Conservation (phyloP, 2,329 filamentous ascomycete species). For the Exophiala xenobiotica region DNA sequence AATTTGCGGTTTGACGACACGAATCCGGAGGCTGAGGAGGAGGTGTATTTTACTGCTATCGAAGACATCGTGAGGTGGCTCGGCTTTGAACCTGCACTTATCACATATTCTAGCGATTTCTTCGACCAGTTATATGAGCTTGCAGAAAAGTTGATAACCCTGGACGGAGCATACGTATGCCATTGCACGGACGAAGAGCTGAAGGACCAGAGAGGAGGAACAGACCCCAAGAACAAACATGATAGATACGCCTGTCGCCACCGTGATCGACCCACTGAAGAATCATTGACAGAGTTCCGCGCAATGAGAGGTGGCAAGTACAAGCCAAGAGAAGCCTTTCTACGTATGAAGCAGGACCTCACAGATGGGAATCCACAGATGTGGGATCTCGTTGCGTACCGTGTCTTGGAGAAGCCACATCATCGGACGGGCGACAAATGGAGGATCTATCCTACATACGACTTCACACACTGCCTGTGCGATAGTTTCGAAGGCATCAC, state of each 20-base stretch:
- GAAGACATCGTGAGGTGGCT: slow-evolving; percentile 85
- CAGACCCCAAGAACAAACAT: slow-evolving; percentile 59
- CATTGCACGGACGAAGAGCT: slow-evolving; percentile 76
- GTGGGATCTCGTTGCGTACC: slow-evolving; percentile 94
- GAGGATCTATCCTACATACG: slow-evolving; percentile 94
- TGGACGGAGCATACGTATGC: slow-evolving; percentile 75
- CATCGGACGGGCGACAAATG: slow-evolving; percentile 78
- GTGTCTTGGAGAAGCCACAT: slow-evolving; percentile 72
- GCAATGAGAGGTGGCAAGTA: slow-evolving; percentile 93
- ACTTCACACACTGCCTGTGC: slow-evolving; percentile 86
- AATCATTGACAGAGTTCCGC: slow-evolving; percentile 78
- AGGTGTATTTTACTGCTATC: slow-evolving; percentile 86
- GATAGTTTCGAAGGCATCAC: slow-evolving; percentile 92
- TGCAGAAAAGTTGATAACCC: slow-evolving; percentile 76
- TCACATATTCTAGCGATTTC: slow-evolving; percentile 89
- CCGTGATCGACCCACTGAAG: slow-evolving; percentile 69
- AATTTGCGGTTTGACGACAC: slow-evolving; percentile 88
- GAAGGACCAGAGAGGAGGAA: slow-evolving; percentile 81
- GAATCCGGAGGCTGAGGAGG: slow-evolving; percentile 90
- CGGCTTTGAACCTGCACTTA: slow-evolving; percentile 72
- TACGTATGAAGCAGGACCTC: slow-evolving; percentile 91
- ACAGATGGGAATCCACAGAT: slow-evolving; percentile 84
- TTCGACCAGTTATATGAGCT: slow-evolving; percentile 85
- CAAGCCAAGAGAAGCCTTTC: slow-evolving; percentile 74
- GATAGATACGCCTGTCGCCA: slow-evolving; percentile 79